These are phyloP conservation scores for Heliamphora exappendiculata DNA, from an alignment of 148 eudicot species.

Conservation along the genomic window DNA sequence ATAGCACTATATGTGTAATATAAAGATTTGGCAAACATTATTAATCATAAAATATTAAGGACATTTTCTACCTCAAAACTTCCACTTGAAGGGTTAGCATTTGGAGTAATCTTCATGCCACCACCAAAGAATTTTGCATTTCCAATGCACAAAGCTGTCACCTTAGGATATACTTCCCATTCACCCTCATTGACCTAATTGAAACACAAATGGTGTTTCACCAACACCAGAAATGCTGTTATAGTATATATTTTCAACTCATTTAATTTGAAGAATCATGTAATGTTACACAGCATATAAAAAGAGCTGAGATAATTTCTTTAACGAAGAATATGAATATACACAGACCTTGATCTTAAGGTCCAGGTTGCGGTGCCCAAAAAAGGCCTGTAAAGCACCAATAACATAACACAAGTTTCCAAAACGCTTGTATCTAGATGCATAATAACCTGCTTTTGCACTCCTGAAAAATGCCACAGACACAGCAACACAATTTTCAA, in stretches of 20 bases:
- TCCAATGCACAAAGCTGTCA: constrained; percentile 92
- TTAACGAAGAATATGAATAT: not conserved
- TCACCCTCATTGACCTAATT: constrained; percentile 80
- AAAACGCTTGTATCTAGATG: constrained; percentile 81
- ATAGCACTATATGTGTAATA: not conserved
- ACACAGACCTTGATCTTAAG: constrained; percentile 63
- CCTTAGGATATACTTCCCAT: constrained; percentile 73
- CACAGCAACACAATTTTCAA: not conserved
- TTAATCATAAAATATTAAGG: not conserved
- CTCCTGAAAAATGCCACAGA: constrained; percentile 49
- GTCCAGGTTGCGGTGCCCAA: constrained; percentile 77
- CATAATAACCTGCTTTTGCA: constrained; percentile 96
- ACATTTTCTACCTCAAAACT: constrained; percentile 55
- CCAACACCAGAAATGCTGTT: not conserved
- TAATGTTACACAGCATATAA: not conserved
- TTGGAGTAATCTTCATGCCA: constrained; percentile 97
- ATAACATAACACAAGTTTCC: constrained; percentile 94
- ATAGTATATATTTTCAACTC: too few relatives aligned
- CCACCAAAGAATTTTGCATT: constrained; percentile 97
- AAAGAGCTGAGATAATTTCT: not conserved
- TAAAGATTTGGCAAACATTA: not conserved
- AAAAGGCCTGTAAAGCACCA: constrained; percentile 92
- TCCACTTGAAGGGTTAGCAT: constrained; percentile 74
- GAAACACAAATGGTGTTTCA: not conserved
- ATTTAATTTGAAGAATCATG: not conserved